These are phyloP conservation scores for Daedaleopsis nitida DNA, from an alignment of 768 basidiomycete species.

Conservation along the genomic window DNA sequence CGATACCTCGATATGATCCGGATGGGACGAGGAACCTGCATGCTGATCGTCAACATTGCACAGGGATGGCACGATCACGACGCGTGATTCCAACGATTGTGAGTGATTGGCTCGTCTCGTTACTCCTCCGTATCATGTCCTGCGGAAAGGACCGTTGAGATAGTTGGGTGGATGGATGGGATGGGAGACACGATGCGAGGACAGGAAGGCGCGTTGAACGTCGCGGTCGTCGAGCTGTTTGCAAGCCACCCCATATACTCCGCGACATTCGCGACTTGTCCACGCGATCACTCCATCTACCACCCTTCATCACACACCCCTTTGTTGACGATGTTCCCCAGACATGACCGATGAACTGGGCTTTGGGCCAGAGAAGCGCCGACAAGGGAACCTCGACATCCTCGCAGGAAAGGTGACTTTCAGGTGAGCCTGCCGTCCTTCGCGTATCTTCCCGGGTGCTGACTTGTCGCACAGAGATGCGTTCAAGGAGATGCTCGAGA, in stretches of 20 bases:
- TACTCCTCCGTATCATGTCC: no score
- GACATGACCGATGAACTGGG: slow-evolving; percentile 91
- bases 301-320: not conserved
- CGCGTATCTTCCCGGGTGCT: not conserved
- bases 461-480: slow-evolving; percentile 60
- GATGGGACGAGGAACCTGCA: not conserved
- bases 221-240: no score
- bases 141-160: no score
- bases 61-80: slow-evolving; percentile 95
- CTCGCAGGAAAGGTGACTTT: slow-evolving; percentile 70
- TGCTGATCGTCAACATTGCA: not conserved
- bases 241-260: no score
- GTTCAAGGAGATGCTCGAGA: slow-evolving; percentile 84
- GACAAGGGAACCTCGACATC: slow-evolving; percentile 73
- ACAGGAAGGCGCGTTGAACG: no score
- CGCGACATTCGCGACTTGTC: no score
- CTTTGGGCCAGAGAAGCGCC: slow-evolving; percentile 73
- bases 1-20: not conserved
- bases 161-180: no score
- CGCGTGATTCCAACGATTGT: slow-evolving; percentile 93
- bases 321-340: slow-evolving; percentile 32
- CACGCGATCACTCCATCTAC: not conserved
- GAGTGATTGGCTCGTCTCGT: slow-evolving; percentile 25
- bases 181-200: no score
- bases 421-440: slow-evolving; percentile 44